These are phyloP conservation scores for Davidsoniella virescens DNA, from an alignment of 2,329 filamentous ascomycete species.

Conservation along the genomic window DNA sequence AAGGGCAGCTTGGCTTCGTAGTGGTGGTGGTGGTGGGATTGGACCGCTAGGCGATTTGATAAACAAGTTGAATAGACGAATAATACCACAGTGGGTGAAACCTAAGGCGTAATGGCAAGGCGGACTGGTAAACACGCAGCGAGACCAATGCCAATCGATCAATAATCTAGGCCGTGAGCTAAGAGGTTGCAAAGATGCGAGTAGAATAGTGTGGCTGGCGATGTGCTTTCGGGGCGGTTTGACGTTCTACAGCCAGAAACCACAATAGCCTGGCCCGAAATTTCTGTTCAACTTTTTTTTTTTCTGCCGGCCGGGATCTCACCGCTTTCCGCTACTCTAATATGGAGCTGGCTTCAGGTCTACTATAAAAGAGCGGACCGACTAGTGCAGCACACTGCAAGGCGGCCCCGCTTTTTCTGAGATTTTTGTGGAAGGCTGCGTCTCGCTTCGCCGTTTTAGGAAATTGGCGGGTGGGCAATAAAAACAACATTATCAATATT, in stretches of 20 bases:
- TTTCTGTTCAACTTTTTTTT: slow-evolving; percentile 12
- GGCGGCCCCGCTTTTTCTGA: slow-evolving; percentile 2
- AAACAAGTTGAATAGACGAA: not conserved
- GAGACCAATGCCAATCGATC: too few species aligned
- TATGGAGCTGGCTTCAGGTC: not conserved
- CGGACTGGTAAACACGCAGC: too few species aligned
- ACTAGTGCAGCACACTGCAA: not conserved
- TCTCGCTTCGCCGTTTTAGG: too few species aligned
- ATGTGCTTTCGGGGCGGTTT: not conserved
- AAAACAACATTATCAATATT: too few species aligned
- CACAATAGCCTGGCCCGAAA: slow-evolving; percentile 2
- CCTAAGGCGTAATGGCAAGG: too few species aligned
- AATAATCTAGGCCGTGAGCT: too few species aligned
- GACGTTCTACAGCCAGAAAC: not conserved
- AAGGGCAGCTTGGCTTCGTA: not conserved
- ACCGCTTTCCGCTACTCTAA: slow-evolving; percentile 3
- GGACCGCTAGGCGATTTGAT: not conserved
- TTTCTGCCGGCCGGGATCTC: slow-evolving; percentile 9
- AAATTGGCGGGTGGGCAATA: too few species aligned
- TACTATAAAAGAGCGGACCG: slow-evolving; percentile 3
- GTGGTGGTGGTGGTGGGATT: not conserved
- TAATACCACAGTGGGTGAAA: not conserved
- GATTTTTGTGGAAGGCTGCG: not conserved
- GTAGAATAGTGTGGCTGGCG: too few species aligned
- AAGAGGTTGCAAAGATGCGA: too few species aligned